A percentile compares a stretch with the other conserved stretches of the same genome.
Conservation (phyloP, 805 yeast genomes). For the Saccharomycopsis sp. region DNA sequence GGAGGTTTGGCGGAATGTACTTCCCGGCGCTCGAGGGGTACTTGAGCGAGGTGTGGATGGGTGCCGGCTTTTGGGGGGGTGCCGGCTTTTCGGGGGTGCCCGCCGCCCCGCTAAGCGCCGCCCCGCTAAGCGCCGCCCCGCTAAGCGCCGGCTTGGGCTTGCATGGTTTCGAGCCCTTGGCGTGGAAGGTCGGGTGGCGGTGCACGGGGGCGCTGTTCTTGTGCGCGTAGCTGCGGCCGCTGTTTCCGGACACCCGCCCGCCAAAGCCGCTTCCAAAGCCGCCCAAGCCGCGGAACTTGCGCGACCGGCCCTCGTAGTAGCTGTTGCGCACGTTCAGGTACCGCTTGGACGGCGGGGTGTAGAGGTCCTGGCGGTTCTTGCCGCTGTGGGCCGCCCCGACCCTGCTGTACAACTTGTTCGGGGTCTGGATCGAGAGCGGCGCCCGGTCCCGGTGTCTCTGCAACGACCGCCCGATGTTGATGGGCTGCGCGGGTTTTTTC, state of each 20-base stretch:
- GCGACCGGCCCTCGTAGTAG: neutral
- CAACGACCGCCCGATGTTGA: slow-evolving; percentile 25
- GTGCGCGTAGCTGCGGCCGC: neutral
- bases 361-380: slow-evolving; percentile 63
- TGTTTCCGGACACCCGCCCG: neutral
- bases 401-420: slow-evolving; percentile 26
- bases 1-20: slow-evolving; percentile 21
- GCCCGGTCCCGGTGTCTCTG: slow-evolving; percentile 34
- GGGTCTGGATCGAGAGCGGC: slow-evolving; percentile 63
- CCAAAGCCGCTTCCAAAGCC: neutral
- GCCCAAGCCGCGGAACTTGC: neutral
- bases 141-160: neutral
- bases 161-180: neutral
- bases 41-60: neutral
- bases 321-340: slow-evolving; percentile 5
- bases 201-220: neutral
- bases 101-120: slow-evolving; percentile 2
- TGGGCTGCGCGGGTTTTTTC: slow-evolving; percentile 24
- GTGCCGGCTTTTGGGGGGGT: neutral
- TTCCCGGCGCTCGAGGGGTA: slow-evolving; percentile 1
- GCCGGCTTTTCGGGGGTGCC: neutral
- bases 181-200: neutral
- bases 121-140: neutral
- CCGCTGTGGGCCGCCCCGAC: slow-evolving; percentile 22
- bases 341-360: slow-evolving; percentile 59